Percentiles rank a stretch among this genome's conserved stretches.
phyloP scores from a whole-genome alignment of 2,329 filamentous ascomycete species.

The Diaporthe velutina region DNA sequence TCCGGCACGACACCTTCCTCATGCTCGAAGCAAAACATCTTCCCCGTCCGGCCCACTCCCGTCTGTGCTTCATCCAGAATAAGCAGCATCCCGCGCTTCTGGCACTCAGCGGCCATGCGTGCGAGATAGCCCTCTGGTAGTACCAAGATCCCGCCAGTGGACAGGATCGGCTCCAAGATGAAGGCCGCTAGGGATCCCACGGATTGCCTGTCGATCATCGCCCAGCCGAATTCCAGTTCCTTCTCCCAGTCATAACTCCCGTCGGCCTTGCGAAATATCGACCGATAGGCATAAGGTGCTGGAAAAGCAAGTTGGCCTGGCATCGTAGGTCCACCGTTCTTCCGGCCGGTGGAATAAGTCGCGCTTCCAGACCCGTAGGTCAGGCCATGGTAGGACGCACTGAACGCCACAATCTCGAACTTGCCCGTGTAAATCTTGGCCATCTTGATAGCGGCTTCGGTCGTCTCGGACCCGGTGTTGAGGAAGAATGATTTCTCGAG shows the following conservation, averaged over 20 bases:
- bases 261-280: conserved; percentile 68
- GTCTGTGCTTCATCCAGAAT: conserved; percentile 74
- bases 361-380: conserved; percentile 65
- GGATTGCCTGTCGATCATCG: conserved; percentile 69
- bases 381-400: conserved; percentile 71
- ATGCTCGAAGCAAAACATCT: conserved; percentile 71
- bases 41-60: conserved; percentile 66
- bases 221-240: conserved; percentile 73
- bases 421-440: conserved; percentile 74
- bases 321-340: conserved; percentile 58
- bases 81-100: conserved; percentile 66
- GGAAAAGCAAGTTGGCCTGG: conserved; percentile 71
- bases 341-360: conserved; percentile 66
- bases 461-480: conserved; percentile 66
- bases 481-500: conserved; percentile 69
- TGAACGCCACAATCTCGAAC: conserved; percentile 73
- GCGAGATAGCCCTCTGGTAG: conserved; percentile 68
- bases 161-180: conserved; percentile 72
- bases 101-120: conserved; percentile 64
- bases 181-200: conserved; percentile 73
- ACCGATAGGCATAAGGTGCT: conserved; percentile 72
- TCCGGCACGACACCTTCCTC: conserved; percentile 62
- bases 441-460: conserved; percentile 73
- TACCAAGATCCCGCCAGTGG: conserved; percentile 67
- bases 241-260: conserved; percentile 75